These are phyloP conservation scores for Pholiota adiposa DNA, from an alignment of 1,284 basidiomycete species.

Conservation along the genomic window DNA sequence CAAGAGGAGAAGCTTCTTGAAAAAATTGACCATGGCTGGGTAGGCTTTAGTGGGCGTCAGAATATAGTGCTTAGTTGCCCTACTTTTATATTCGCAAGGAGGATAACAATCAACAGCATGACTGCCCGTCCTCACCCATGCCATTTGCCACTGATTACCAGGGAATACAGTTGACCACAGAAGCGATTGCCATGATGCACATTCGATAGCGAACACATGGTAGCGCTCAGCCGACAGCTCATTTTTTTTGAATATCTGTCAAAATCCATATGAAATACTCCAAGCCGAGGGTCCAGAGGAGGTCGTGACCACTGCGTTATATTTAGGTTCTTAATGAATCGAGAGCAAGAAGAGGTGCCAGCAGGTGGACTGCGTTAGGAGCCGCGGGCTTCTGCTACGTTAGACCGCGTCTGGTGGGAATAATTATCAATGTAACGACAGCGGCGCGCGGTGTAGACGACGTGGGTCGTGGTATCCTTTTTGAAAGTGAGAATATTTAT, in stretches of 20 bases:
- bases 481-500: background rate
- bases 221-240: background rate
- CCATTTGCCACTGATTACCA: background rate
- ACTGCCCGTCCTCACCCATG: background rate
- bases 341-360: background rate
- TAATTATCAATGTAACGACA: background rate
- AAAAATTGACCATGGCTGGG: background rate
- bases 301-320: background rate
- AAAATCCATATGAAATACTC: conserved; percentile 7
- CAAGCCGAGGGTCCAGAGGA: background rate
- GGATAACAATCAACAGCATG: background rate
- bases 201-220: background rate
- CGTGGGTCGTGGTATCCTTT: background rate
- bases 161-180: background rate
- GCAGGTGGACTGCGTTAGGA: background rate
- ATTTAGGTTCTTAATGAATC: background rate
- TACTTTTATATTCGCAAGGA: background rate
- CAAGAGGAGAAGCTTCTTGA: conserved; percentile 17
- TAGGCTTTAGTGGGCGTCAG: background rate
- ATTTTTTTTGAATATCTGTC: background rate
- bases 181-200: conserved; percentile 1
- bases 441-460: background rate
- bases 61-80: no score
- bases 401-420: background rate
- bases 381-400: background rate